phyloP scores from a whole-genome alignment of 2,329 filamentous ascomycete species.

The Thermomyces lanuginosus region DNA sequence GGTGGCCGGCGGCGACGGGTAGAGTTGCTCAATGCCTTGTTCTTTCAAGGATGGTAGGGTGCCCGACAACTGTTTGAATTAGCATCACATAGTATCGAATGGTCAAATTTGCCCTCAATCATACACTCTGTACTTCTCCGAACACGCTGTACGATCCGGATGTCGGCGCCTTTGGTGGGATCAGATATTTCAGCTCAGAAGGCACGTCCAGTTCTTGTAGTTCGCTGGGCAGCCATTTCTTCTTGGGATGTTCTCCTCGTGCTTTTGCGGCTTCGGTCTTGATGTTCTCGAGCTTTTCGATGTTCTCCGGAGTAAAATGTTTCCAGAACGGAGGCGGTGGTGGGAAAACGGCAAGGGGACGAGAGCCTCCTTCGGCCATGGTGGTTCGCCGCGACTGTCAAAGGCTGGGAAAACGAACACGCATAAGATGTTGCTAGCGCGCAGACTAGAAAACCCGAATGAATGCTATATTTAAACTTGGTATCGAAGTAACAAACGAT shows the following conservation, averaged over 20 bases:
- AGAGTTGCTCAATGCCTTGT: constrained; percentile 56
- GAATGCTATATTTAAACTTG: too few relatives aligned
- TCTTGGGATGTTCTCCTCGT: constrained; percentile 16
- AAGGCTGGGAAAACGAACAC: too few relatives aligned
- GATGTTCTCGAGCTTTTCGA: constrained; percentile 41
- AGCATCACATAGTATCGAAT: constrained; percentile 4
- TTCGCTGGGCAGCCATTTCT: constrained; percentile 19
- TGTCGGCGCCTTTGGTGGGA: constrained; percentile 61
- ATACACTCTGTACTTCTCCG: constrained; percentile 46
- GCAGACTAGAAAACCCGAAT: too few relatives aligned
- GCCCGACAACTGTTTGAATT: constrained; percentile 33
- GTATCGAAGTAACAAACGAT: too few relatives aligned
- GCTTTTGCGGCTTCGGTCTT: constrained; percentile 24
- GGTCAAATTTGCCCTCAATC: constrained; percentile 8
- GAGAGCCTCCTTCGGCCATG: constrained; percentile 45
- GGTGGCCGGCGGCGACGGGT: constrained; percentile 32
- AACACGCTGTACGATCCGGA: constrained; percentile 61
- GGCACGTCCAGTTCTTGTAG: constrained; percentile 38
- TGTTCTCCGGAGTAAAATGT: constrained; percentile 64
- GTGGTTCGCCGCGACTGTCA: too few relatives aligned
- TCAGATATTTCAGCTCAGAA: constrained; percentile 55
- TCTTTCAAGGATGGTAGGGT: constrained; percentile 51
- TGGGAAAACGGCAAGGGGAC: constrained; percentile 54
- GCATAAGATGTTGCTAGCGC: too few relatives aligned
- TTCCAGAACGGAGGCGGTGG: constrained; percentile 82